phyloP scores from a whole-genome alignment of 106 monocot genomes.

The Phalaenopsis equestris region DNA sequence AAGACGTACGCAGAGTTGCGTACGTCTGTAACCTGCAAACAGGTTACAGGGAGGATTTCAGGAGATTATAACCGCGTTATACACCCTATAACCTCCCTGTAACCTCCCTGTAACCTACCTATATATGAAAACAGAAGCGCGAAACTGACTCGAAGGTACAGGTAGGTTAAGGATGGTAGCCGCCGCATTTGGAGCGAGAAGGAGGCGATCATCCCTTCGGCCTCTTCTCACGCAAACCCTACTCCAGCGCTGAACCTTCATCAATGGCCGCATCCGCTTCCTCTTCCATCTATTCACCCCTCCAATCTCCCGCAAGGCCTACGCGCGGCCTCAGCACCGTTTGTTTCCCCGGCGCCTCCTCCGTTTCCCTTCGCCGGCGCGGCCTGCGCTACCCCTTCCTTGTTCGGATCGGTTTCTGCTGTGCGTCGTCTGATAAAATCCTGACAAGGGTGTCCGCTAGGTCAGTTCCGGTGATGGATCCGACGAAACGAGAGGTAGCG shows the following conservation, averaged over 20 bases:
- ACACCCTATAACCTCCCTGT: too few relatives aligned
- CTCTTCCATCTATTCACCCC: slow-evolving; percentile 16
- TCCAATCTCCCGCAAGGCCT: neutral
- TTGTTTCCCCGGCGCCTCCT: neutral
- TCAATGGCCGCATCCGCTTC: slow-evolving; percentile 19
- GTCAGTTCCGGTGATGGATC: slow-evolving; percentile 48
- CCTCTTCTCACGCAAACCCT: slow-evolving; percentile 7
- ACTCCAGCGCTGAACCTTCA: neutral
- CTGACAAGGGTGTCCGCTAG: slow-evolving; percentile 30
- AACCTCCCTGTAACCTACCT: too few relatives aligned
- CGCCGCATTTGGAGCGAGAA: neutral
- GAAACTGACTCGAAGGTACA: too few relatives aligned
- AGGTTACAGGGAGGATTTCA: too few relatives aligned
- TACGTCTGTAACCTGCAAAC: too few relatives aligned
- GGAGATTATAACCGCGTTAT: too few relatives aligned
- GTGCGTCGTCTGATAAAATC: slow-evolving; percentile 5
- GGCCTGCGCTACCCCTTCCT: neutral
- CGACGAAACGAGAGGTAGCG: slow-evolving; percentile 13
- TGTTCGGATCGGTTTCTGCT: neutral
- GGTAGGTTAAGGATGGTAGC: slow-evolving; percentile 21
- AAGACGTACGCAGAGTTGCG: too few relatives aligned
- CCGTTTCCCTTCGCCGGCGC: slow-evolving; percentile 1
- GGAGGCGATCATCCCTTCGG: neutral
- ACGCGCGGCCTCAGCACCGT: neutral
- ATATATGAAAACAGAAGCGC: too few relatives aligned